These are phyloP conservation scores for Scutellaria minor DNA, from an alignment of 257 asterid genomes.

Conservation along the genomic window DNA sequence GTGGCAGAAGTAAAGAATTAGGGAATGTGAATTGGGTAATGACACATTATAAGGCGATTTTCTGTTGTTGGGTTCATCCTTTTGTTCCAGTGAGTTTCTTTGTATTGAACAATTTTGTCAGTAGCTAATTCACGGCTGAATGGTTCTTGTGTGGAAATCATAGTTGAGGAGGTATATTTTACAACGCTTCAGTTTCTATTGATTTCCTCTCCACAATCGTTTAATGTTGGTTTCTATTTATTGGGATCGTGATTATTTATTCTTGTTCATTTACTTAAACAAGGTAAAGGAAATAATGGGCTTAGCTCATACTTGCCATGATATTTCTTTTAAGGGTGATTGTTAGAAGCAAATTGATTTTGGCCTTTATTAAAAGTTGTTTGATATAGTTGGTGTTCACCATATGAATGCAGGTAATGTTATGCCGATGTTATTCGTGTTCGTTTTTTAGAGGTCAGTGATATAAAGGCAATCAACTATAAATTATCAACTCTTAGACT, in stretches of 20 bases:
- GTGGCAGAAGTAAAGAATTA: conserved; percentile 19
- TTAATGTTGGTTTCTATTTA: background rate
- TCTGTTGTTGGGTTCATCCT: background rate
- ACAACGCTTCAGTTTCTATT: background rate
- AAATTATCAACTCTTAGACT: conserved; percentile 8
- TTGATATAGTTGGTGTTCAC: conserved; percentile 18
- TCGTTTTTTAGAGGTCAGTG: conserved; percentile 24
- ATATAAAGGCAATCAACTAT: conserved; percentile 24
- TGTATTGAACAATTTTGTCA: background rate
- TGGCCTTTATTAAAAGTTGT: background rate
- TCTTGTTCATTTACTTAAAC: background rate
- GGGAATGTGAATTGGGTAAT: conserved; percentile 8
- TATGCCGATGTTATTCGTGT: conserved; percentile 8
- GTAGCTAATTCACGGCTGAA: too few relatives aligned
- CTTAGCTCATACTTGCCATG: background rate
- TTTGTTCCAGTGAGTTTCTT: background rate
- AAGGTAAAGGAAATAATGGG: conserved; percentile 19
- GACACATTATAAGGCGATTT: background rate
- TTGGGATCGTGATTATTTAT: background rate
- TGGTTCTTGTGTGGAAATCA: background rate
- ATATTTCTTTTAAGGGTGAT: background rate
- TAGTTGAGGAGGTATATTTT: background rate
- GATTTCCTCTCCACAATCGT: background rate
- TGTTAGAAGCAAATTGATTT: conserved; percentile 5
- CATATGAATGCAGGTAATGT: conserved; percentile 37